phyloP scores from a whole-genome alignment of 192 early-diverging fungal genomes.

The Kappamyces sp. region DNA sequence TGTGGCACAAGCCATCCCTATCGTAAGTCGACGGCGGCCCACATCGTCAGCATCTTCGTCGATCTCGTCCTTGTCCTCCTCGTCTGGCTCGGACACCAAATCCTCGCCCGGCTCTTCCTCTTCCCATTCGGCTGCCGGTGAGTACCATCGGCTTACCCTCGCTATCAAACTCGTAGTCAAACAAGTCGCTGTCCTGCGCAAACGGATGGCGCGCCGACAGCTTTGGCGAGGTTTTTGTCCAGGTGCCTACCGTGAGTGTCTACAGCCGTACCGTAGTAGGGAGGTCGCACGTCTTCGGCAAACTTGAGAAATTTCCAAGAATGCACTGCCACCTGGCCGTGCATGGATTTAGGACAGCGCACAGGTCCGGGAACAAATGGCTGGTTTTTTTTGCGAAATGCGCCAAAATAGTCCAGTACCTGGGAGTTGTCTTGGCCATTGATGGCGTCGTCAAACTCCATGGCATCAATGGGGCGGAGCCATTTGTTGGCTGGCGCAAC shows the following conservation, averaged over 20 bases:
- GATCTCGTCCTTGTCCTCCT: conserved; percentile 59
- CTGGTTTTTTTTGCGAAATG: not conserved
- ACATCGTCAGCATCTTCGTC: conserved; percentile 50
- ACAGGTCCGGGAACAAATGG: not conserved
- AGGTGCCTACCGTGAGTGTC: conserved; percentile 57
- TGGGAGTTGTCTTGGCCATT: not conserved
- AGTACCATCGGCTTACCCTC: conserved; percentile 33
- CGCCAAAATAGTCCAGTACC: not conserved
- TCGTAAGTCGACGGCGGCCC: conserved; percentile 19
- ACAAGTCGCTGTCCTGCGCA: conserved; percentile 45
- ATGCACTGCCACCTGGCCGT: conserved; percentile 3
- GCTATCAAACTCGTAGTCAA: conserved; percentile 86
- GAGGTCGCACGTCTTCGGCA: conserved; percentile 61
- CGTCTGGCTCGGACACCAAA: conserved; percentile 69
- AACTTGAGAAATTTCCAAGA: conserved; percentile 65
- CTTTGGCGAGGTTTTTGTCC: conserved; percentile 54
- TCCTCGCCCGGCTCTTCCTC: conserved; percentile 87
- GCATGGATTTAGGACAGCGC: conserved; percentile 2
- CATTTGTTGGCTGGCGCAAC: too few species aligned
- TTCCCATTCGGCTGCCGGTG: conserved; percentile 66
- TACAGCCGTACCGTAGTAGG: conserved; percentile 62
- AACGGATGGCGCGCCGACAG: conserved; percentile 60
- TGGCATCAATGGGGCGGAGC: too few species aligned
- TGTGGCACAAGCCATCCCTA: conserved; percentile 80
- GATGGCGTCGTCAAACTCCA: not conserved